Percentiles rank a stretch among this genome's conserved stretches.
These are phyloP conservation scores for Carpinus fangiana DNA, from an alignment of 306 rosid species.

Conservation along the genomic window DNA sequence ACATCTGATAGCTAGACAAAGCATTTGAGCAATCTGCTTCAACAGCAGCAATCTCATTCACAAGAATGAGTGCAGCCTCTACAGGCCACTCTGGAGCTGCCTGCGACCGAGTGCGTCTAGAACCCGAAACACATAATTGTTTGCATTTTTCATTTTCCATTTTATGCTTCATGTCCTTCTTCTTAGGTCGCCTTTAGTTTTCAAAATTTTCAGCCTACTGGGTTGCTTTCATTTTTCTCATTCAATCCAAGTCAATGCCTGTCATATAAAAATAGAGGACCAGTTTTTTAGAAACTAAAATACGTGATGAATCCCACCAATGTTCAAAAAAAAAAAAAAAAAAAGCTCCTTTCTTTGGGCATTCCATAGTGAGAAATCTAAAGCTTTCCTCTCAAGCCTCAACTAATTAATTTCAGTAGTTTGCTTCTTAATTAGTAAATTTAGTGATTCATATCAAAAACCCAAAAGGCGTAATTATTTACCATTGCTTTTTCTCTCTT, in stretches of 20 bases:
- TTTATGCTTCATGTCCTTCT: neutral
- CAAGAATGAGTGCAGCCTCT: slow-evolving; percentile 57
- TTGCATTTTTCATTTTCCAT: slow-evolving; percentile 21
- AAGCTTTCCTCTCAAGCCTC: too few species aligned
- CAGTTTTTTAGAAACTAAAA: too few species aligned
- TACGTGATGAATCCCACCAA: too few species aligned
- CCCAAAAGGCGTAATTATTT: too few species aligned
- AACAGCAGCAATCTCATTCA: slow-evolving; percentile 71
- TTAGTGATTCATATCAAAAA: too few species aligned
- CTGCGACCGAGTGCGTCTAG: slow-evolving; percentile 64
- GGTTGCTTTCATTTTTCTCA: neutral
- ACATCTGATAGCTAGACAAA: slow-evolving; percentile 54
- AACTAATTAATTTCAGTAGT: too few species aligned
- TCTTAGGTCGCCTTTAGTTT: neutral
- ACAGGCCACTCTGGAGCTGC: slow-evolving; percentile 65
- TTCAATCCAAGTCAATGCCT: neutral
- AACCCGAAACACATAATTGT: slow-evolving; percentile 9
- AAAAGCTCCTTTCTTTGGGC: too few species aligned
- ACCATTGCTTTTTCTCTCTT: too few species aligned
- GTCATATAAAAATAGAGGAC: neutral
- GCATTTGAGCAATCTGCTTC: slow-evolving; percentile 63
- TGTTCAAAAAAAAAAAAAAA: neutral
- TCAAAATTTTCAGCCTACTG: neutral
- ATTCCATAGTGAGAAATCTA: too few species aligned
- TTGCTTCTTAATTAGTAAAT: too few species aligned